A percentile compares a stretch with the other conserved stretches of the same genome.
These are phyloP conservation scores for Penicillium decumbens DNA, from an alignment of 2,329 filamentous ascomycete species.

Conservation along the genomic window DNA sequence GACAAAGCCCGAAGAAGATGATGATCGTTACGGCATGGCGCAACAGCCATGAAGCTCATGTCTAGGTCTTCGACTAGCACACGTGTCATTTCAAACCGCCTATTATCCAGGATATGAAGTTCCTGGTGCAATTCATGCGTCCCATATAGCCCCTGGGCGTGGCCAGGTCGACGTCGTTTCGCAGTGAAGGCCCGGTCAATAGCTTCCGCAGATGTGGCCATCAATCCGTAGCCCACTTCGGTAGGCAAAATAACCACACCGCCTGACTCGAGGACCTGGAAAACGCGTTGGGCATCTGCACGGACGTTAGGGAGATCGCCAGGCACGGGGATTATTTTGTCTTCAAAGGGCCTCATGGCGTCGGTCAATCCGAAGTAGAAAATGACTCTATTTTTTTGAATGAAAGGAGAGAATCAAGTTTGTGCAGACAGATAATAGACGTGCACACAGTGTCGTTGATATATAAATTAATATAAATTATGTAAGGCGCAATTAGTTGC, in stretches of 20 bases:
- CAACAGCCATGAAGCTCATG: slow-evolving; percentile 14
- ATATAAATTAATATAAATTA: too few relatives aligned
- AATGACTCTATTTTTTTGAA: too few relatives aligned
- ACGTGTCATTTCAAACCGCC: slow-evolving; percentile 14
- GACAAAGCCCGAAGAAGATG: not conserved
- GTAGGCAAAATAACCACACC: slow-evolving; percentile 23
- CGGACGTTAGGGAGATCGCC: slow-evolving; percentile 6
- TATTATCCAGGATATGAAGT: slow-evolving; percentile 15
- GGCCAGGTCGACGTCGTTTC: slow-evolving; percentile 19
- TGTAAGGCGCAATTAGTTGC: too few relatives aligned
- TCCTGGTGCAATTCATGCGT: slow-evolving; percentile 15
- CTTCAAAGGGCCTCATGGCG: too few relatives aligned
- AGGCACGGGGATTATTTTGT: slow-evolving; percentile 18
- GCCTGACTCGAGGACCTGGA: slow-evolving; percentile 13
- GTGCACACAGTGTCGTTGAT: too few relatives aligned
- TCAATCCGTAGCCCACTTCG: slow-evolving; percentile 25
- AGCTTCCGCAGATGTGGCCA: slow-evolving; percentile 12
- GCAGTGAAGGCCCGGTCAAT: slow-evolving; percentile 20
- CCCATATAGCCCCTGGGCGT: slow-evolving; percentile 21
- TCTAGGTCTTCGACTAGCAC: slow-evolving; percentile 16
- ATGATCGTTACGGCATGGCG: not conserved
- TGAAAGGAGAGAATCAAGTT: too few relatives aligned
- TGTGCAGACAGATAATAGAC: too few relatives aligned
- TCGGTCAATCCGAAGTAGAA: too few relatives aligned
- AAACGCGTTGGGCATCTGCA: slow-evolving; percentile 9